phyloP scores from a whole-genome alignment of 2,329 filamentous ascomycete genomes.

The Diaporthe citriasiana region DNA sequence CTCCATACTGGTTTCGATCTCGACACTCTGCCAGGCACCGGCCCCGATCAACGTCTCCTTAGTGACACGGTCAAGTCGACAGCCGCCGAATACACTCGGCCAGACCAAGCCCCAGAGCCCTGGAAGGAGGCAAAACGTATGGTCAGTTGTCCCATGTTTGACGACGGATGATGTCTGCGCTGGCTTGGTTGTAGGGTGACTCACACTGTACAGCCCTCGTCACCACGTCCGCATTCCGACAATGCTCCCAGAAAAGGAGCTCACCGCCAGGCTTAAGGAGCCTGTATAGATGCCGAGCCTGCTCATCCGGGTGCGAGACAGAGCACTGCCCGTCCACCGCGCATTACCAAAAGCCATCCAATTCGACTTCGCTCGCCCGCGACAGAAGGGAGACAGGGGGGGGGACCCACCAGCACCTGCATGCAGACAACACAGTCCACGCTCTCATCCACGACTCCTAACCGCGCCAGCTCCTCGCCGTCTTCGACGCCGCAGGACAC shows the following conservation, averaged over 20 bases:
- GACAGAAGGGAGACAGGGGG: neutral
- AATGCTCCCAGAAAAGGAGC: slow-evolving; percentile 63
- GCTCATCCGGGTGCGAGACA: slow-evolving; percentile 49
- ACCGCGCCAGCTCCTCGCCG: slow-evolving; percentile 51
- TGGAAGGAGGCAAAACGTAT: slow-evolving; percentile 21
- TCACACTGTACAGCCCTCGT: slow-evolving; percentile 51
- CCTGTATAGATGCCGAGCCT: slow-evolving; percentile 54
- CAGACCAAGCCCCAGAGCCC: slow-evolving; percentile 51
- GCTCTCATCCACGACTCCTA: slow-evolving; percentile 53
- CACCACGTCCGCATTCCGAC: slow-evolving; percentile 46
- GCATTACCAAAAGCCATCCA: neutral
- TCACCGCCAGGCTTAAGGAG: slow-evolving; percentile 60
- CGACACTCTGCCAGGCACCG: slow-evolving; percentile 52
- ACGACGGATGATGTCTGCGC: neutral
- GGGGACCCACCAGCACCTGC: slow-evolving; percentile 53
- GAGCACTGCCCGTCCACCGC: slow-evolving; percentile 49
- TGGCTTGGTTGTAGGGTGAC: slow-evolving; percentile 31
- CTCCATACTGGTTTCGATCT: slow-evolving; percentile 48
- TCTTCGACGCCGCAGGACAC: slow-evolving; percentile 57
- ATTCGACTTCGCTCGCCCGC: no score
- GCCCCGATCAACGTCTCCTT: slow-evolving; percentile 47
- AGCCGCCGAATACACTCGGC: slow-evolving; percentile 51
- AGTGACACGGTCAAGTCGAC: slow-evolving; percentile 50
- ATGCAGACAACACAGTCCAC: slow-evolving; percentile 59
- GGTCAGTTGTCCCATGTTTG: neutral